Percentiles rank a stretch among this genome's conserved stretches.
Evolutionary conservation across 2,329 filamentous ascomycete species (phyloP).

Genomic region (Arthroderma uncinatum): DNA sequence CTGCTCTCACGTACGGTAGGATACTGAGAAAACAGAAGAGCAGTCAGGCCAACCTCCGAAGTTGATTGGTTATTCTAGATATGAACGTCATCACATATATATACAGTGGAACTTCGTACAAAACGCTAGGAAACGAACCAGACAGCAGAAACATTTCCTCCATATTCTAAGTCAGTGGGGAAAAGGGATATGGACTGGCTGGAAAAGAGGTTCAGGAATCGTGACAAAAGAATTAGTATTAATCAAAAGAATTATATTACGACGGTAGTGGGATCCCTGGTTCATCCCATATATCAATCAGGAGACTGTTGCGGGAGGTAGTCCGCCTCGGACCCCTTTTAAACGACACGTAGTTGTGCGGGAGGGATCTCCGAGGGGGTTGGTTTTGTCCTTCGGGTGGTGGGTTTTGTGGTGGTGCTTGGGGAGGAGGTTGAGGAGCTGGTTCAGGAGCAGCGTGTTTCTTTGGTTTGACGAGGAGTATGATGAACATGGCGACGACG

Average conservation of each 20-base stretch:
- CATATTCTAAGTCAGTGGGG: neutral
- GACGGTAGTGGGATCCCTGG: neutral
- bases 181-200: neutral
- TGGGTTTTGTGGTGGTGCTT: constrained; percentile 14
- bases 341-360: neutral
- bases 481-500: constrained; percentile 75
- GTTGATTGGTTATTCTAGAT: neutral
- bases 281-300: neutral
- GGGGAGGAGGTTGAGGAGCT: constrained; percentile 19
- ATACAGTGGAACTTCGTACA: neutral
- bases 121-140: neutral
- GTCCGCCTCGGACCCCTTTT: neutral
- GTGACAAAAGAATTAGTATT: neutral
- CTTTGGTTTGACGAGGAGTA: constrained; percentile 71
- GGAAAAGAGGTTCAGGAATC: neutral
- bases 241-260: neutral
- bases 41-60: neutral
- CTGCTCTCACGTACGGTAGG: neutral
- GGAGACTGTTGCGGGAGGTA: neutral
- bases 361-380: neutral
- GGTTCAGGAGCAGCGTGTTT: constrained; percentile 20
- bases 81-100: constrained; percentile 1
- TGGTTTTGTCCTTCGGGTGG: neutral
- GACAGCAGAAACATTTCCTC: neutral
- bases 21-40: neutral